Conservation (phyloP, 2,329 filamentous ascomycete genomes). For the Xylaria sp. region DNA sequence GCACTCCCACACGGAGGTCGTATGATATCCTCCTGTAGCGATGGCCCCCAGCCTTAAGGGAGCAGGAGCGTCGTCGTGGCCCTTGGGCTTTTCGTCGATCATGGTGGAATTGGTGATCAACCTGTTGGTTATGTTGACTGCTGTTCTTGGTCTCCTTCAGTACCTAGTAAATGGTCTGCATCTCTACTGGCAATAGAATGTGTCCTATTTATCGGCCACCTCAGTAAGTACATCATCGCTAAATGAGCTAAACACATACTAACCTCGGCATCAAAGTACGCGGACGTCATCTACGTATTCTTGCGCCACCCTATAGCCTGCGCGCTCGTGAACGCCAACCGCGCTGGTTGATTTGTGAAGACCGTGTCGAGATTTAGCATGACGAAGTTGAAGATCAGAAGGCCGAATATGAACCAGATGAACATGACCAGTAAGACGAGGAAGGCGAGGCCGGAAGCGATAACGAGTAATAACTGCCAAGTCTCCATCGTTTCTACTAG, state of each 20-base stretch:
- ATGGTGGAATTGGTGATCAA: too few relatives aligned
- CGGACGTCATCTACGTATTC: background rate
- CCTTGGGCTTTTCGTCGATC: background rate
- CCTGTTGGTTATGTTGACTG: background rate
- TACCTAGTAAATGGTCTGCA: background rate
- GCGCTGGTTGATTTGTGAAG: conserved; percentile 15
- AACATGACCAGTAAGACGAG: background rate
- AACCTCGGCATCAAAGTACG: background rate
- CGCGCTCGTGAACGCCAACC: conserved; percentile 2
- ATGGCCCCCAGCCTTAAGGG: background rate
- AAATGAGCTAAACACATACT: background rate
- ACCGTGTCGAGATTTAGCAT: conserved; percentile 22
- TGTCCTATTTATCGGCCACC: background rate
- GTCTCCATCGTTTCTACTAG: background rate
- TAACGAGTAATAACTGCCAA: background rate
- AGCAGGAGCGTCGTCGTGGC: background rate
- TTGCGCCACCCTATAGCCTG: background rate
- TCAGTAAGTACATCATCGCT: background rate
- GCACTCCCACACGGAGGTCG: background rate
- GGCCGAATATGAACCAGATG: background rate
- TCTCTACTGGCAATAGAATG: background rate
- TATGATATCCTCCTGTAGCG: background rate
- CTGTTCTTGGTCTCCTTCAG: too few relatives aligned
- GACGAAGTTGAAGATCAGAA: conserved; percentile 12
- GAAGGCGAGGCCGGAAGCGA: background rate